Conservation (phyloP, 1,139 yeast genomes). For the Taiozyma sp. region DNA sequence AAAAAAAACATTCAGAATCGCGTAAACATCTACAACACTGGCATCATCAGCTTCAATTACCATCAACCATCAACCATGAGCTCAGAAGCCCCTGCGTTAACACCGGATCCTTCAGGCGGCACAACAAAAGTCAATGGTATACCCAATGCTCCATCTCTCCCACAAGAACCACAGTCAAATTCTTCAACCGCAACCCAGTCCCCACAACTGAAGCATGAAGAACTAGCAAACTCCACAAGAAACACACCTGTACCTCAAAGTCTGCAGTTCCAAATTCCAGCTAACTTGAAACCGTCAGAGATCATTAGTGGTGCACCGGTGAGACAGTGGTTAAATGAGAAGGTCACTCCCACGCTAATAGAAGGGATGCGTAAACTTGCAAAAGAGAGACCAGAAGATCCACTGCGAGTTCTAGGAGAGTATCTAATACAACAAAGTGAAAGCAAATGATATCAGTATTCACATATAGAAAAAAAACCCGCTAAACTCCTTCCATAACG, state of each 20-base stretch:
- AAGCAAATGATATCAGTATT: conserved; percentile 12
- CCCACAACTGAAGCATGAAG: conserved; percentile 7
- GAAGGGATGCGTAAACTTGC: conserved; percentile 66
- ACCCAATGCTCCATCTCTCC: not conserved
- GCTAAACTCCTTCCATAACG: not conserved
- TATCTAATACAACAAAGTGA: conserved; percentile 51
- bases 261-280: conserved; percentile 17
- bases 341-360: conserved; percentile 62
- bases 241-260: conserved; percentile 14
- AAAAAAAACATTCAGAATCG: not conserved
- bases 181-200: conserved; percentile 3
- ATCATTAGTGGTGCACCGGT: conserved; percentile 80
- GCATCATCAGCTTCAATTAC: not conserved
- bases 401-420: conserved; percentile 67
- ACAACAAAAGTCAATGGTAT: not conserved
- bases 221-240: conserved; percentile 1
- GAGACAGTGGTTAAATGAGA: conserved; percentile 70
- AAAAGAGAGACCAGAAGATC: conserved; percentile 58
- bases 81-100: not conserved
- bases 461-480: not conserved
- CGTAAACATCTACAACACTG: not conserved
- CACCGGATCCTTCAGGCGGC: not conserved
- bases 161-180: conserved; percentile 3
- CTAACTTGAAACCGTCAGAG: conserved; percentile 32
- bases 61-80: not conserved